Evolutionary conservation across 2,329 filamentous ascomycete species (phyloP).

Genomic region (Plenodomus biglobosus): DNA sequence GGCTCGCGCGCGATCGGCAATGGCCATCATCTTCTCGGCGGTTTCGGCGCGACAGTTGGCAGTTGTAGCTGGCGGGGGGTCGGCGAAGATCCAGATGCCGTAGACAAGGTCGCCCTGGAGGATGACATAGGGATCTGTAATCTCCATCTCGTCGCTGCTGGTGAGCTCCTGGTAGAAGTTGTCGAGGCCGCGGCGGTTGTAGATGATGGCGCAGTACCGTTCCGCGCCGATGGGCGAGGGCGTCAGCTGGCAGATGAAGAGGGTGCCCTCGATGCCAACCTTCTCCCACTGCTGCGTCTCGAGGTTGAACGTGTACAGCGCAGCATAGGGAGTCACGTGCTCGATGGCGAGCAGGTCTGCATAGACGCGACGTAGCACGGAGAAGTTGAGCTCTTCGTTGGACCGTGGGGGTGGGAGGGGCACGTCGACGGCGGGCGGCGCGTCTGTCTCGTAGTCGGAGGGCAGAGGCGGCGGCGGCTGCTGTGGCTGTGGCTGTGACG

Average conservation of each 20-base stretch:
- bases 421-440: constrained; percentile 40
- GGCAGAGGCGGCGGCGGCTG: constrained; percentile 47
- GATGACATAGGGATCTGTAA: constrained; percentile 62
- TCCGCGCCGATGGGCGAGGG: constrained; percentile 41
- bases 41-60: constrained; percentile 55
- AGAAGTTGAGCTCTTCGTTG: constrained; percentile 84
- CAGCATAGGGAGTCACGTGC: constrained; percentile 80
- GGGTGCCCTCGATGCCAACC: constrained; percentile 77
- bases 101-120: constrained; percentile 55
- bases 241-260: constrained; percentile 76
- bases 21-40: constrained; percentile 57
- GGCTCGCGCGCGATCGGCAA: constrained; percentile 55
- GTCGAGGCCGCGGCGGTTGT: constrained; percentile 53
- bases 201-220: constrained; percentile 49
- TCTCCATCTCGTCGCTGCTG: constrained; percentile 49
- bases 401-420: constrained; percentile 59
- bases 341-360: constrained; percentile 72
- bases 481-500: constrained; percentile 16
- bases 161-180: constrained; percentile 51
- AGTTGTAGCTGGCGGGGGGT: constrained; percentile 58
- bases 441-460: constrained; percentile 58
- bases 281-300: constrained; percentile 76
- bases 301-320: constrained; percentile 78
- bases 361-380: constrained; percentile 79
- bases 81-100: constrained; percentile 67